Evolutionary conservation across 2,329 filamentous ascomycete species (phyloP).

Genomic region (Neofusicoccum parvum): DNA sequence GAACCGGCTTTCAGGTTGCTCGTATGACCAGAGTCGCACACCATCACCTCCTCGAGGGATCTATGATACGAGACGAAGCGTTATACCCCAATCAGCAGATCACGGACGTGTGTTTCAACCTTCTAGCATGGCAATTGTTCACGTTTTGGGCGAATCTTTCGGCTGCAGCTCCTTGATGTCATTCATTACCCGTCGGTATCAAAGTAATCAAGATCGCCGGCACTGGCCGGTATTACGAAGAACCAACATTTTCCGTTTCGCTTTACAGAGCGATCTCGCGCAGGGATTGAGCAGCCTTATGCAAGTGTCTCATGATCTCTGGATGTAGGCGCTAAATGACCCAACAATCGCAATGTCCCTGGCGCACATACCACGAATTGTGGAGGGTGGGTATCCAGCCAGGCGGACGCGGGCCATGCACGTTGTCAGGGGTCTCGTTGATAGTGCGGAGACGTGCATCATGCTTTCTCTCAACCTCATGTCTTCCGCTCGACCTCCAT

Average conservation of each 20-base stretch:
- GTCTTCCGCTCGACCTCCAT: background rate
- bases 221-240: background rate
- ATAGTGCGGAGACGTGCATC: slow-evolving; percentile 9
- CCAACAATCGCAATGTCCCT: background rate
- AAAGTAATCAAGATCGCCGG: background rate
- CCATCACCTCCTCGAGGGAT: background rate
- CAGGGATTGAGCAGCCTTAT: slow-evolving; percentile 2
- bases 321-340: slow-evolving; percentile 1
- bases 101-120: background rate
- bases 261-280: background rate
- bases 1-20: background rate
- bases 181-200: background rate
- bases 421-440: background rate
- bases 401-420: slow-evolving; percentile 8
- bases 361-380: background rate
- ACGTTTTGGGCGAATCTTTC: background rate
- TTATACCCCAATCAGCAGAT: slow-evolving; percentile 15
- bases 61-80: slow-evolving; percentile 3
- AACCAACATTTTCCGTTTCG: background rate
- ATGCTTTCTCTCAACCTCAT: slow-evolving; percentile 1
- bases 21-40: background rate
- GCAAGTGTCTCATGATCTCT: slow-evolving; percentile 16
- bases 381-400: slow-evolving; percentile 16
- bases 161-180: background rate
- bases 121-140: background rate